Evolutionary conservation across 768 basidiomycete genomes (phyloP).

Genomic region (Tylopilus rubrobrunneus): DNA sequence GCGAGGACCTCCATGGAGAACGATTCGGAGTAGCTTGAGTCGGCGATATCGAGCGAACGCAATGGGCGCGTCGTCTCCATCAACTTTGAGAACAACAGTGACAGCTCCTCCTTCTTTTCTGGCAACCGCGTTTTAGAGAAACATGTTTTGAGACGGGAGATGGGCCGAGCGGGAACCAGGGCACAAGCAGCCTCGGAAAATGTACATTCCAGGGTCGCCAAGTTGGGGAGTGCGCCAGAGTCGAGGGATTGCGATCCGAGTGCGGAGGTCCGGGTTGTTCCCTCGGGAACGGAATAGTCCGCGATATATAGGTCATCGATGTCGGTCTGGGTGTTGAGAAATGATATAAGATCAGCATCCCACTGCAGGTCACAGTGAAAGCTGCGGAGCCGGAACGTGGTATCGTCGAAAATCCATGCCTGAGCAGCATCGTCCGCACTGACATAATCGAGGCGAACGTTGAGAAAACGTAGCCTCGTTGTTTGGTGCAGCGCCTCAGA

Average conservation of each 20-base stretch:
- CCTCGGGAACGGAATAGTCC: conserved; percentile 29
- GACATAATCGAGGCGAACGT: conserved; percentile 37
- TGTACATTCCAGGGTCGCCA: conserved; percentile 60
- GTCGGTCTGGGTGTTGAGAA: conserved; percentile 23
- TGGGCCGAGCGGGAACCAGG: conserved; percentile 54
- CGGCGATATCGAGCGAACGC: conserved; percentile 57
- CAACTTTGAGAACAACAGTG: conserved; percentile 44
- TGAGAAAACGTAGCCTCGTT: conserved; percentile 47
- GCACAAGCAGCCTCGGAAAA: conserved; percentile 60
- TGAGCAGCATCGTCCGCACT: conserved; percentile 19
- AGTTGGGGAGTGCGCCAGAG: conserved; percentile 40
- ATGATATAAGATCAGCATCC: conserved; percentile 49
- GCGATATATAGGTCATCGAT: conserved; percentile 31
- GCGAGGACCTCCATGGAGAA: conserved; percentile 54
- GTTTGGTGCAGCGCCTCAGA: conserved; percentile 47
- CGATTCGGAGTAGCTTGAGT: conserved; percentile 50
- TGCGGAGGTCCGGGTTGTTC: conserved; percentile 12
- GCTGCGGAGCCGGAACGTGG: conserved; percentile 50
- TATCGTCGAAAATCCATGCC: conserved; percentile 38
- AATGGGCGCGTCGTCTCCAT: conserved; percentile 41
- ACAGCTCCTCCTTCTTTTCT: conserved; percentile 53
- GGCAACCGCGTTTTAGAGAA: conserved; percentile 49
- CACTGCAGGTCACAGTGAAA: conserved; percentile 68
- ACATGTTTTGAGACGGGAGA: conserved; percentile 64
- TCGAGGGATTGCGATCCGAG: conserved; percentile 18